These are phyloP conservation scores for Wickerhamiella shivajii DNA, from an alignment of 805 yeast genomes.

Conservation along the genomic window DNA sequence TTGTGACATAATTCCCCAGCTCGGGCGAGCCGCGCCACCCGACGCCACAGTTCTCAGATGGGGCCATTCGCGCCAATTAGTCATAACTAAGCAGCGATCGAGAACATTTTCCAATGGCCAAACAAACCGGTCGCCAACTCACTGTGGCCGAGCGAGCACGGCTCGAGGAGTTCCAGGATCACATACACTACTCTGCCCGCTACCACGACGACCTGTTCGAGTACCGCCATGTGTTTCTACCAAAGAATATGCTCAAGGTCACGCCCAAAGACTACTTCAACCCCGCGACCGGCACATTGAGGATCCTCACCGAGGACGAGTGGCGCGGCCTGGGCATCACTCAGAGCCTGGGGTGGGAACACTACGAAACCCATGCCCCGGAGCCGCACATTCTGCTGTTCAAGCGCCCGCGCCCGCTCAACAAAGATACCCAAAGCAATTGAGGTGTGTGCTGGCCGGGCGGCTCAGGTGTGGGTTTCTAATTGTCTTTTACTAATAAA, in stretches of 20 bases:
- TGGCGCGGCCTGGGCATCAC: conserved; percentile 98
- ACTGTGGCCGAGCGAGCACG: conserved; percentile 74
- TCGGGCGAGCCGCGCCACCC: no score
- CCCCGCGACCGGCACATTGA: conserved; percentile 83
- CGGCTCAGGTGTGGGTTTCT: no score
- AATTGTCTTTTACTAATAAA: no score
- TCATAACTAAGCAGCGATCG: no score
- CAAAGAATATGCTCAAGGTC: conserved; percentile 85
- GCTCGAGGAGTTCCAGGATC: conserved; percentile 79
- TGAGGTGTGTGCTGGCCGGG: not conserved
- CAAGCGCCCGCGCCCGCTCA: conserved; percentile 28
- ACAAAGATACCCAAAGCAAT: conserved; percentile 1
- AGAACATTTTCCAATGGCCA: conserved; percentile 1
- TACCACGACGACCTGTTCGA: conserved; percentile 87
- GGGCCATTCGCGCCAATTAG: no score
- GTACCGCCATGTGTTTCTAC: conserved; percentile 93
- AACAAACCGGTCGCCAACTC: conserved; percentile 38
- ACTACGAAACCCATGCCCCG: conserved; percentile 95
- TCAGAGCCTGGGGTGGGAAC: conserved; percentile 95
- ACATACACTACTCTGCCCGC: conserved; percentile 80
- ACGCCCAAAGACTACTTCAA: conserved; percentile 91
- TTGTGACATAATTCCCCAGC: no score
- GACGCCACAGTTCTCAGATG: no score
- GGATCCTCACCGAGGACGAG: conserved; percentile 85
- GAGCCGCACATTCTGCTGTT: conserved; percentile 93